A percentile compares a stretch with the other conserved stretches of the same genome.
Conservation (phyloP, 768 basidiomycete species). For the Ephemerocybe angulata region DNA sequence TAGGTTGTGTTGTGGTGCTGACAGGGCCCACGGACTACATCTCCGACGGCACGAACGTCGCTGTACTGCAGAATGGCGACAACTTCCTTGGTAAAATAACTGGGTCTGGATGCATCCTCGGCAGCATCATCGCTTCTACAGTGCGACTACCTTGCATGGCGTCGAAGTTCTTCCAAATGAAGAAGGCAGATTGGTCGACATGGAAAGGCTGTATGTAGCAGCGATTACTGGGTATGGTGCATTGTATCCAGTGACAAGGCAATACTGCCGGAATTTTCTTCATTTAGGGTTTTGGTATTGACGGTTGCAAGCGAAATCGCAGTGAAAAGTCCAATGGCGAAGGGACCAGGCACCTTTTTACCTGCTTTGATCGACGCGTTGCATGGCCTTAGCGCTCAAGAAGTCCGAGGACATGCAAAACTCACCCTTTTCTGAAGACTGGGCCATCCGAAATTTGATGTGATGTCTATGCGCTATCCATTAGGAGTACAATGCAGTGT, state of each 20-base stretch:
- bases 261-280: background rate
- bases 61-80: slow-evolving; percentile 74
- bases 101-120: slow-evolving; percentile 84
- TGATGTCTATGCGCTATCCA: too few species aligned
- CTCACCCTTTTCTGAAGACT: slow-evolving; percentile 18
- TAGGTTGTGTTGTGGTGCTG: slow-evolving; percentile 78
- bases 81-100: slow-evolving; percentile 75
- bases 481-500: too few species aligned
- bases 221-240: slow-evolving; percentile 69
- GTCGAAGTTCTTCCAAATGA: slow-evolving; percentile 24
- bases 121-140: slow-evolving; percentile 78
- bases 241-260: background rate
- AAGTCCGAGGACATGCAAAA: slow-evolving; percentile 28
- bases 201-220: slow-evolving; percentile 67
- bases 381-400: slow-evolving; percentile 33
- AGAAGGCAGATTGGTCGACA: slow-evolving; percentile 53
- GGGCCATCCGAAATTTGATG: too few species aligned
- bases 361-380: slow-evolving; percentile 61
- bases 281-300: slow-evolving; percentile 51
- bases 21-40: slow-evolving; percentile 82
- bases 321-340: slow-evolving; percentile 42
- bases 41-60: slow-evolving; percentile 71
- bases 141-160: slow-evolving; percentile 55
- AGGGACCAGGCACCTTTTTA: slow-evolving; percentile 64
- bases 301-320: slow-evolving; percentile 64